These are phyloP conservation scores for Glebionis coronaria DNA, from an alignment of 129 eudicot genomes.

Conservation along the genomic window DNA sequence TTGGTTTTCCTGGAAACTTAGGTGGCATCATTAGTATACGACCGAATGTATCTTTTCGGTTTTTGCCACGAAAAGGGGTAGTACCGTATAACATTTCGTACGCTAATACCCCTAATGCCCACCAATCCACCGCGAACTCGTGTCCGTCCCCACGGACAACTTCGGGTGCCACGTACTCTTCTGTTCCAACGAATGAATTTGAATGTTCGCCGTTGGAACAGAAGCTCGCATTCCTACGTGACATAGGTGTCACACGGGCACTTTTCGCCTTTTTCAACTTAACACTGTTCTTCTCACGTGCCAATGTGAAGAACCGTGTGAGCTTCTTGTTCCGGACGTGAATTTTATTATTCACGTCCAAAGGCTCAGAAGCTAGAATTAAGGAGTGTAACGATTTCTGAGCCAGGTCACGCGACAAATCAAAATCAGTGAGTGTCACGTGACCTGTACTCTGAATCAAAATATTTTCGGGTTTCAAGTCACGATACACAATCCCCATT, in stretches of 20 bases:
- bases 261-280: slow-evolving; percentile 52
- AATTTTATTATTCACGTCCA: slow-evolving; percentile 7
- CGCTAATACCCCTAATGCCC: slow-evolving; percentile 75
- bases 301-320: slow-evolving; percentile 17
- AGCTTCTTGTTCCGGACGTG: slow-evolving; percentile 24
- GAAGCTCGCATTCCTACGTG: slow-evolving; percentile 33
- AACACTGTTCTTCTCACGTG: not conserved
- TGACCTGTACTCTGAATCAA: slow-evolving; percentile 74
- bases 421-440: slow-evolving; percentile 88
- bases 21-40: slow-evolving; percentile 53
- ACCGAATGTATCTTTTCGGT: slow-evolving; percentile 69
- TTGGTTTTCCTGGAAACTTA: slow-evolving; percentile 53
- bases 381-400: slow-evolving; percentile 22
- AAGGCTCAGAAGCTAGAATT: slow-evolving; percentile 4
- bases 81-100: slow-evolving; percentile 94
- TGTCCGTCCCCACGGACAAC: slow-evolving; percentile 80
- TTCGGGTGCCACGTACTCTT: slow-evolving; percentile 91
- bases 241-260: slow-evolving; percentile 63
- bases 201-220: slow-evolving; percentile 49
- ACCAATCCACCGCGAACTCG: slow-evolving; percentile 87
- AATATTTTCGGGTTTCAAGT: slow-evolving; percentile 80
- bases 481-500: slow-evolving; percentile 74
- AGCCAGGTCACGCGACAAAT: slow-evolving; percentile 54
- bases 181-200: slow-evolving; percentile 90
- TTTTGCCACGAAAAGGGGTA: slow-evolving; percentile 76